Evolutionary conservation across 176 grass and related monocot species (phyloP).

Genomic region (Aegilops speltoides): DNA sequence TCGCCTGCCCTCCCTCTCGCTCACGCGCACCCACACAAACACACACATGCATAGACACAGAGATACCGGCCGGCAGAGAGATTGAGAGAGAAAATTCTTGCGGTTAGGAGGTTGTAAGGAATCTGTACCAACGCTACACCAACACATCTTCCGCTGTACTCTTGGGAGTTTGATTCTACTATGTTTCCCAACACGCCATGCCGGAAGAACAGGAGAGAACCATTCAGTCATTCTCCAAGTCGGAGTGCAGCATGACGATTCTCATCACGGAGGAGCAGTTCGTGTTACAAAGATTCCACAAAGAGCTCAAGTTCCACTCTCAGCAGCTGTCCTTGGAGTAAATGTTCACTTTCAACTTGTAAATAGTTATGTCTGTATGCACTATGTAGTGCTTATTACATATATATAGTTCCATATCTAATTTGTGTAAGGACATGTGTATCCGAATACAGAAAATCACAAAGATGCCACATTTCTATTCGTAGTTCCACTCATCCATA

Average conservation of each 20-base stretch:
- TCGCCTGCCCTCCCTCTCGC: no score
- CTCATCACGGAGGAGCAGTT: constrained; percentile 69
- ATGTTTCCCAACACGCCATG: neutral
- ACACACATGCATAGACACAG: no score
- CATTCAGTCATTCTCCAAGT: constrained; percentile 50
- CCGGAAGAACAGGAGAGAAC: constrained; percentile 76
- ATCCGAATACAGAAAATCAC: neutral
- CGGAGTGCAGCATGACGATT: constrained; percentile 56
- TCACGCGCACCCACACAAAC: no score
- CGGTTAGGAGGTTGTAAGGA: no score
- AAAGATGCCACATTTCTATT: neutral
- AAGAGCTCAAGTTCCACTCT: constrained; percentile 71
- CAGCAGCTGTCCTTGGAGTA: constrained; percentile 49
- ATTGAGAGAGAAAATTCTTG: no score
- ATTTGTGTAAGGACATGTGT: no score
- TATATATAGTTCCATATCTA: no score
- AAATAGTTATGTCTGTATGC: neutral
- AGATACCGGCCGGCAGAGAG: no score
- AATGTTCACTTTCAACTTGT: constrained; percentile 23
- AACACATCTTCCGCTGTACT: no score
- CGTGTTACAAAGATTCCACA: constrained; percentile 70
- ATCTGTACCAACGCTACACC: no score
- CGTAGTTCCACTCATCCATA: neutral
- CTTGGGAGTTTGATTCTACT: no score
- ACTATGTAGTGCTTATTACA: no score